Base-by-base conservation (phyloP, 2,329 filamentous ascomycete species). In the Cladophialophora exuberans region DNA sequence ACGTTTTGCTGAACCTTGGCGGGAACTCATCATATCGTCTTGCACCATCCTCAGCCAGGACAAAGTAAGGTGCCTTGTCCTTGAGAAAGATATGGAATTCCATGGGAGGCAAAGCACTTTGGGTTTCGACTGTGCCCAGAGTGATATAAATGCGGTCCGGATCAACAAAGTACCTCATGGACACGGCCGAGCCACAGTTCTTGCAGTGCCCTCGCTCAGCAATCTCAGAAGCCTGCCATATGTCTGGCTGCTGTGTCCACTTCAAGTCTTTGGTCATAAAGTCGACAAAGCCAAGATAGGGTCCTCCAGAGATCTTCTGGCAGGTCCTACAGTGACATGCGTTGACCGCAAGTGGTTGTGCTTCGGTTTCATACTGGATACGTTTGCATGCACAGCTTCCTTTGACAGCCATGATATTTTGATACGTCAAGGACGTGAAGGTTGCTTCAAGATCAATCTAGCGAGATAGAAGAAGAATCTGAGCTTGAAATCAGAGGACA, bases 301-400 rank as follows among this genome's bases (percentile, higher is more conserved):
- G 72, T 3, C 71, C 73, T 10, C 78, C 77, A 2, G 77, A 74
- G 33, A 78, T 57, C 61, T 76, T 75, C 53, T 77, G 76, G 58
- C 79, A 82, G 35, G 72, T 73, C n/a, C 64, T 66, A 61, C 79
- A 81, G 62, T 80, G 72, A 64, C 78, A 81, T 52, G 74, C 65
- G 15, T 67, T 69, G 23, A 77, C 64, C 20, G 64, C 56, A 10
- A 60, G 64, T 1, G 77, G 75, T 28, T 48, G 33, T 11, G 52
- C 51, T 31, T 45, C 15, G 17, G 51, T 49, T 30, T 49, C 23
- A 50, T 61, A 64, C 25, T 51, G 47, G 26, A 63, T 47, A 13
- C 57, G 55, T 15, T 61, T 59, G 35, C 61, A 63, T 9, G 61
- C 61, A 23, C 59, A 64, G 41, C 59, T 57, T 10, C 61, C 61